Evolutionary conservation across 2,329 filamentous ascomycete genomes (phyloP).

Genomic region (Cercospora sp.): DNA sequence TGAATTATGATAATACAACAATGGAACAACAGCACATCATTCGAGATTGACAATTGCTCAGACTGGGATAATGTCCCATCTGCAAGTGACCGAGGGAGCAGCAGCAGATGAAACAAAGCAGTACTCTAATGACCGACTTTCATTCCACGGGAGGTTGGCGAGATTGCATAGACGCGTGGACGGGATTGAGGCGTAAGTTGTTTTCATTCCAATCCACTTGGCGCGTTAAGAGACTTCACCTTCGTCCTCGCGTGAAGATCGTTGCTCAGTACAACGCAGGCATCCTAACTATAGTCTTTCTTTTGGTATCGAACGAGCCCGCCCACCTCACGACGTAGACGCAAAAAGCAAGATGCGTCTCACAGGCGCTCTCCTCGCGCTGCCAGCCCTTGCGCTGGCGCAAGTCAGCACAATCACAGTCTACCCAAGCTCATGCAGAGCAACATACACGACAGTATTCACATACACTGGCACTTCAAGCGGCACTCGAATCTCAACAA

Average conservation of each 20-base stretch:
- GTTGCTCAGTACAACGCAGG: conserved; percentile 13
- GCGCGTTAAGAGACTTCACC: conserved; percentile 15
- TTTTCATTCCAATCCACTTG: conserved; percentile 26
- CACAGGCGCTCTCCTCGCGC: conserved; percentile 21
- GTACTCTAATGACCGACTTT: not conserved
- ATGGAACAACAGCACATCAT: not conserved
- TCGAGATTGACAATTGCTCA: not conserved
- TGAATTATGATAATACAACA: not conserved
- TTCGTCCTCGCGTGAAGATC: conserved; percentile 6
- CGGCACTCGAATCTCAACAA: conserved; percentile 28
- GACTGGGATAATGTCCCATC: not conserved
- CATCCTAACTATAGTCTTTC: conserved; percentile 22
- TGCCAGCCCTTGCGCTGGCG: conserved; percentile 22
- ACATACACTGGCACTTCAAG: conserved; percentile 15
- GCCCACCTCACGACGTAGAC: not conserved
- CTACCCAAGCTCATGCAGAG: conserved; percentile 33
- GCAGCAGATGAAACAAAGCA: not conserved
- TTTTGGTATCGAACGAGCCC: not conserved
- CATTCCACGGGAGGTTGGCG: conserved; percentile 21
- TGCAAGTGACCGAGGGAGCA: not conserved
- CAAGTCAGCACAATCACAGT: conserved; percentile 35
- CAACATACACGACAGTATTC: conserved; percentile 22
- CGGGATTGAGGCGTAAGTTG: conserved; percentile 11
- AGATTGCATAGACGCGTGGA: conserved; percentile 20
- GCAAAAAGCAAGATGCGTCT: conserved; percentile 14